phyloP scores from a whole-genome alignment of 305 asterid genomes.

The Stenogyne calaminthoides region DNA sequence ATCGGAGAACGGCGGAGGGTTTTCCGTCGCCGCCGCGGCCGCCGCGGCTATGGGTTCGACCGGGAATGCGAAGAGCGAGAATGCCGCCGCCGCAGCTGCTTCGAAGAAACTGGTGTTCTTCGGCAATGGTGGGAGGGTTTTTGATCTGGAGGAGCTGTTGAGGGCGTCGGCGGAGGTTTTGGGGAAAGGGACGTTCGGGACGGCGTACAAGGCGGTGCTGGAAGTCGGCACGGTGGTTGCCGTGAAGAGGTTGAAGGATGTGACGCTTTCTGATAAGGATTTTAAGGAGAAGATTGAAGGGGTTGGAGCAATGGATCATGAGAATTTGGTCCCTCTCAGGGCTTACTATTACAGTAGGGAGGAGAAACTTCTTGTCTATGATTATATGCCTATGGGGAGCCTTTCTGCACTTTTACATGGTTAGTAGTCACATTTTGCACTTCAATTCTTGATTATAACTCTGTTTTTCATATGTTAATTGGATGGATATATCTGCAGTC shows the following conservation, averaged over 20 bases:
- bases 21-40: slow-evolving; percentile 59
- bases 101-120: slow-evolving; percentile 57
- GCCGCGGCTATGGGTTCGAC: slow-evolving; percentile 53
- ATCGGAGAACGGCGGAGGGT: slow-evolving; percentile 51
- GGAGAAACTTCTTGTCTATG: slow-evolving; percentile 70
- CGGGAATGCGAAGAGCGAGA: slow-evolving; percentile 33
- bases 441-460: slow-evolving; percentile 18
- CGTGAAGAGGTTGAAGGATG: slow-evolving; percentile 72
- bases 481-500: not conserved
- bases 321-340: slow-evolving; percentile 60
- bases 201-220: slow-evolving; percentile 58
- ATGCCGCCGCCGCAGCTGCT: slow-evolving; percentile 15
- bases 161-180: slow-evolving; percentile 62
- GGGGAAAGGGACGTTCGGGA: slow-evolving; percentile 77
- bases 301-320: slow-evolving; percentile 62
- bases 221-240: slow-evolving; percentile 61
- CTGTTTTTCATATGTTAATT: not conserved
- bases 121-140: slow-evolving; percentile 43
- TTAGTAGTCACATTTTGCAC: slow-evolving; percentile 23
- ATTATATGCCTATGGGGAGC: slow-evolving; percentile 70
- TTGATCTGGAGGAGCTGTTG: slow-evolving; percentile 59
- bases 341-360: slow-evolving; percentile 61
- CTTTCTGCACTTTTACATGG: slow-evolving; percentile 73
- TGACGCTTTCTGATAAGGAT: slow-evolving; percentile 46
- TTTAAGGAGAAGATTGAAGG: slow-evolving; percentile 59